Evolutionary conservation across 768 basidiomycete genomes (phyloP).

Genomic region (Crucibulum laeve): DNA sequence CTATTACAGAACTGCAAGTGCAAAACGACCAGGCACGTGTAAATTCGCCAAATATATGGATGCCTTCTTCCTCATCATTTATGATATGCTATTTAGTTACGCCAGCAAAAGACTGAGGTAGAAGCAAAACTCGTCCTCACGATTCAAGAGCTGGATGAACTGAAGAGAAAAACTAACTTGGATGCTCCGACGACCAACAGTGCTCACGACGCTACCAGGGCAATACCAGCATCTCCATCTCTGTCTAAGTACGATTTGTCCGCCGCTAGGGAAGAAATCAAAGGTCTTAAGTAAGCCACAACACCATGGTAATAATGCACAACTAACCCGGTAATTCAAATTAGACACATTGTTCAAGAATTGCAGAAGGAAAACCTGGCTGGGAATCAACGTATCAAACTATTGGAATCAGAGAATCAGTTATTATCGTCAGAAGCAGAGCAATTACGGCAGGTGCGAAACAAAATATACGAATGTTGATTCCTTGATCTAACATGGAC

Average conservation of each 20-base stretch:
- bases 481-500: constrained; percentile 5
- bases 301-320: not conserved
- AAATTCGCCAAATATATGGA: too few species aligned
- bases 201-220: constrained; percentile 13
- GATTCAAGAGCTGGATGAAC: constrained; percentile 23
- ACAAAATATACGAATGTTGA: not conserved
- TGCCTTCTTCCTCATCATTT: not conserved
- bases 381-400: constrained; percentile 57
- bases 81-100: constrained; percentile 16
- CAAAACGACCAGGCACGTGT: constrained; percentile 18
- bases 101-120: constrained; percentile 19
- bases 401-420: constrained; percentile 76
- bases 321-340: not conserved
- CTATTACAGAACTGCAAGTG: constrained; percentile 7
- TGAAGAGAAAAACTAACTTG: constrained; percentile 48
- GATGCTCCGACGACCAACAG: constrained; percentile 33
- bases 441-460: constrained; percentile 65
- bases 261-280: constrained; percentile 60
- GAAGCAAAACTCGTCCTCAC: constrained; percentile 22
- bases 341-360: constrained; percentile 83
- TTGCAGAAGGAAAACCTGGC: constrained; percentile 76
- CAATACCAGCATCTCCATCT: constrained; percentile 18
- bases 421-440: constrained; percentile 61
- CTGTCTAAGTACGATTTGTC: constrained; percentile 51
- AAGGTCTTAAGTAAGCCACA: constrained; percentile 68